A percentile compares a stretch with the other conserved stretches of the same genome.
phyloP scores from a whole-genome alignment of 345 rosid genomes.

The Luvunga scandens region DNA sequence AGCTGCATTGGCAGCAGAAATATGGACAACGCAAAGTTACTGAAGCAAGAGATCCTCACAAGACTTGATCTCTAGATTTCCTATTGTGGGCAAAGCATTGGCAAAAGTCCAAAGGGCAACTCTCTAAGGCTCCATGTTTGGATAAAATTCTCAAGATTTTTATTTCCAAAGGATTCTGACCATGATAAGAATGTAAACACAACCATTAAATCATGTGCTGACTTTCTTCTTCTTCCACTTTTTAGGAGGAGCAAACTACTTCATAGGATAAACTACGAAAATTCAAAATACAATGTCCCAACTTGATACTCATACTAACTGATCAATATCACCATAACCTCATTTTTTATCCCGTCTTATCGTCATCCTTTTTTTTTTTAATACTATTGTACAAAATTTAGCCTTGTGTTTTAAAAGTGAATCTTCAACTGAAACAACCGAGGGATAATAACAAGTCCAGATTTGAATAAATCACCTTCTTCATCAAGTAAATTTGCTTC shows the following conservation, averaged over 20 bases:
- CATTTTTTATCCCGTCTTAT: too few relatives aligned
- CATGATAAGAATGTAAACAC: background rate
- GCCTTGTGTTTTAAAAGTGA: background rate
- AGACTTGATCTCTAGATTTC: background rate
- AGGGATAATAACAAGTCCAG: background rate
- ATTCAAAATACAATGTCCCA: background rate
- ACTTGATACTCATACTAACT: background rate
- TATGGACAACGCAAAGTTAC: background rate
- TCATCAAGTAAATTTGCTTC: slow-evolving; percentile 66
- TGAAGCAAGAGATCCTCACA: background rate
- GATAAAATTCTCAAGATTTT: background rate
- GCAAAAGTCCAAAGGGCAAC: background rate
- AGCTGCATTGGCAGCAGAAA: background rate
- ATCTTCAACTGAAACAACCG: slow-evolving; percentile 5
- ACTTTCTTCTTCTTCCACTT: background rate
- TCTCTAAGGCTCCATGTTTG: background rate
- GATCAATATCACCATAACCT: background rate
- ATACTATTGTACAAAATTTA: background rate
- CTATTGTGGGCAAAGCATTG: background rate
- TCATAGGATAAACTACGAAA: background rate
- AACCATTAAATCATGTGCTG: background rate
- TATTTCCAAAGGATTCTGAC: background rate
- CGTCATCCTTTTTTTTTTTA: background rate
- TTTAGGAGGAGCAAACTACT: background rate
- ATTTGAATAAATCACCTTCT: slow-evolving; percentile 43